phyloP scores from a whole-genome alignment of 108 stramenopile genomes.

The Chaetoceros muelleri region DNA sequence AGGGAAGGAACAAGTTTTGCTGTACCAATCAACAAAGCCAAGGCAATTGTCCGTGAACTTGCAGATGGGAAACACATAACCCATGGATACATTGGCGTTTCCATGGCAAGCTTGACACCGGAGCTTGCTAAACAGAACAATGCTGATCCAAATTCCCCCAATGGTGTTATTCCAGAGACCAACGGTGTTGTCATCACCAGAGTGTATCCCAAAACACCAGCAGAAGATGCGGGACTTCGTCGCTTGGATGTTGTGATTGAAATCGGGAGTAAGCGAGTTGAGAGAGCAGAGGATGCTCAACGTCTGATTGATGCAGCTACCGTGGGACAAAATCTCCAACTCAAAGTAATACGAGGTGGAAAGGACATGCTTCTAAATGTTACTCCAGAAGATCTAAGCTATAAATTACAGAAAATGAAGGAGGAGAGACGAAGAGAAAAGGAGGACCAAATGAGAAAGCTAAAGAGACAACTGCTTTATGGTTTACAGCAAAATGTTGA shows the following conservation, averaged over 20 bases:
- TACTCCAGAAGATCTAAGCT: background rate
- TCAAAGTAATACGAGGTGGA: background rate
- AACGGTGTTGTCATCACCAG: conserved; percentile 68
- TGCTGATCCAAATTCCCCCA: conserved; percentile 9
- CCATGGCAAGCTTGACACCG: conserved; percentile 51
- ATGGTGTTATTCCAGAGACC: conserved; percentile 44
- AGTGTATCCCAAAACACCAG: conserved; percentile 68
- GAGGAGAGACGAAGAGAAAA: background rate
- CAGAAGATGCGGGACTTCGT: conserved; percentile 51
- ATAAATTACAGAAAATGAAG: background rate
- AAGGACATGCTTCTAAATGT: background rate
- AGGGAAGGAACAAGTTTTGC: conserved; percentile 84
- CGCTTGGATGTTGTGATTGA: conserved; percentile 60
- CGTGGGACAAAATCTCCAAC: conserved; percentile 27
- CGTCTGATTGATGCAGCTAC: conserved; percentile 58
- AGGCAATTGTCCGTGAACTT: conserved; percentile 57
- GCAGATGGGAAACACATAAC: conserved; percentile 53
- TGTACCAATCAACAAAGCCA: conserved; percentile 77
- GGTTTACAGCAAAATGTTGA: background rate
- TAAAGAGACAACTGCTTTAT: background rate
- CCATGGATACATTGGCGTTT: conserved; percentile 75
- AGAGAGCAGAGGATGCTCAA: conserved; percentile 62
- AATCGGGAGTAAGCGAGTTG: conserved; percentile 50
- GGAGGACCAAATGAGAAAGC: background rate
- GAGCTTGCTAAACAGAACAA: conserved; percentile 59